A percentile compares a stretch with the other conserved stretches of the same genome.
Conservation (phyloP, 2,329 filamentous ascomycete species). For the Graphilbum fragrans region DNA sequence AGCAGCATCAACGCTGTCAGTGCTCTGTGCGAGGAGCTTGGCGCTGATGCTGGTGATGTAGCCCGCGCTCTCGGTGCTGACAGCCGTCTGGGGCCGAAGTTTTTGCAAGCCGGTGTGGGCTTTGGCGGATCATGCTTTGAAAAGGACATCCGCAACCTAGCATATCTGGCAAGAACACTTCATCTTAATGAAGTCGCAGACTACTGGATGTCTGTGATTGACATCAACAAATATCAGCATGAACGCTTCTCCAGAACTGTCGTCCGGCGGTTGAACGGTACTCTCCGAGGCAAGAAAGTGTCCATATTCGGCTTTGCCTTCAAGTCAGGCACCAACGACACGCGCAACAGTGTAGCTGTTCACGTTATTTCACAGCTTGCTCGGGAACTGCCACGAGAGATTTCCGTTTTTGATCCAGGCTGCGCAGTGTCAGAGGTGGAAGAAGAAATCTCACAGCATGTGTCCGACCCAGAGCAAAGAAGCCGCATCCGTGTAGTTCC, state of each 20-base stretch:
- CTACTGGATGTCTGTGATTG: constrained; percentile 1
- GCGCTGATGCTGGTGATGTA: constrained; percentile 1
- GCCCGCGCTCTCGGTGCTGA: constrained; percentile 2
- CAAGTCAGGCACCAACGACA: constrained; percentile 4
- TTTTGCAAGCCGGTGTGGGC: constrained; percentile 1
- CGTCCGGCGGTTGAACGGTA: constrained; percentile 1
- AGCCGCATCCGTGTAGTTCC: neutral
- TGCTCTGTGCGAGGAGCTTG: constrained; percentile 3
- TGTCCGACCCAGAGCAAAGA: neutral
- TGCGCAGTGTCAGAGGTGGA: neutral
- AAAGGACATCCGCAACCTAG: constrained; percentile 4
- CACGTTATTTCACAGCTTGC: constrained; percentile 2
- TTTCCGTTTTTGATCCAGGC: constrained; percentile 3
- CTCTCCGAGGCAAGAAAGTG: constrained; percentile 2
- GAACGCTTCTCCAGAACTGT: constrained; percentile 1
- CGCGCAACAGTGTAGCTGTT: constrained; percentile 4
- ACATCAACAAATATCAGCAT: constrained; percentile 2
- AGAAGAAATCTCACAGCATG: neutral
- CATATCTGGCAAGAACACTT: neutral
- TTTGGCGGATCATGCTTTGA: constrained; percentile 4
- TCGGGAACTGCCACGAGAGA: neutral
- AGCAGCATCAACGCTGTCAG: constrained; percentile 6
- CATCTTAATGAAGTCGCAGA: neutral
- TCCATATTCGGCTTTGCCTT: constrained; percentile 3
- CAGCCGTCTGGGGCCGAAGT: constrained; percentile 2